Evolutionary conservation across 306 rosid genomes (phyloP).

Genomic region (Elaeagnus macrophylla): DNA sequence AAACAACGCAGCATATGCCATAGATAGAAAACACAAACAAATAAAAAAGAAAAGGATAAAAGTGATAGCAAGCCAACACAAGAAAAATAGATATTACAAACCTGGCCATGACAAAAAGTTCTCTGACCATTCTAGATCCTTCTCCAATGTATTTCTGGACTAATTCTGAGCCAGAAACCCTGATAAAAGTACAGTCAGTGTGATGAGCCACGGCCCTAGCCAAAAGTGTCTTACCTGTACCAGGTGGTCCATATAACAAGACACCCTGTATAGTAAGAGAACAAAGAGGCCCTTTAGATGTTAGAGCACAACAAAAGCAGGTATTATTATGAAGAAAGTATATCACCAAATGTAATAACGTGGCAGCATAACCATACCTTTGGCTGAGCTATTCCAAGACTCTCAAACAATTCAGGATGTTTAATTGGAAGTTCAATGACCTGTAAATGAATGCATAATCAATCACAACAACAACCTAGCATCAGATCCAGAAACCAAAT

Average conservation of each 20-base stretch:
- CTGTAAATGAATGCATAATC: constrained; percentile 28
- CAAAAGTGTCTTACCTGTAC: constrained; percentile 93
- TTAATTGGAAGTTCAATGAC: constrained; percentile 97
- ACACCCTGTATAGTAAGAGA: constrained; percentile 54
- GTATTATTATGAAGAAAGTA: background rate
- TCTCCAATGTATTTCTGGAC: constrained; percentile 99
- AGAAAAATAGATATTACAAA: constrained; percentile 27
- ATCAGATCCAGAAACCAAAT: background rate
- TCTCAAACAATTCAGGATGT: constrained; percentile 96
- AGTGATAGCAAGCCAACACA: background rate
- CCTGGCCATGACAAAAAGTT: constrained; percentile 99
- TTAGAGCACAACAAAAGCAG: constrained; percentile 2
- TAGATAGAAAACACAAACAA: background rate
- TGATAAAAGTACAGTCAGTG: constrained; percentile 95
- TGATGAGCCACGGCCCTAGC: constrained; percentile 99
- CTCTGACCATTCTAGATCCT: constrained; percentile 99
- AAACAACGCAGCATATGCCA: too few relatives aligned
- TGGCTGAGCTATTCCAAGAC: constrained; percentile 99
- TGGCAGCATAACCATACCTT: constrained; percentile 43
- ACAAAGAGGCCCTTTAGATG: background rate
- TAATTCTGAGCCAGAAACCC: constrained; percentile 96
- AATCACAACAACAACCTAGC: constrained; percentile 6
- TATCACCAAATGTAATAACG: background rate
- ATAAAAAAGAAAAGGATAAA: background rate
- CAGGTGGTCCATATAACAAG: constrained; percentile 92